A percentile compares a stretch with the other conserved stretches of the same genome.
Conservation (phyloP, 2,329 filamentous ascomycete genomes). For the Graphiopsis chlorocephala region DNA sequence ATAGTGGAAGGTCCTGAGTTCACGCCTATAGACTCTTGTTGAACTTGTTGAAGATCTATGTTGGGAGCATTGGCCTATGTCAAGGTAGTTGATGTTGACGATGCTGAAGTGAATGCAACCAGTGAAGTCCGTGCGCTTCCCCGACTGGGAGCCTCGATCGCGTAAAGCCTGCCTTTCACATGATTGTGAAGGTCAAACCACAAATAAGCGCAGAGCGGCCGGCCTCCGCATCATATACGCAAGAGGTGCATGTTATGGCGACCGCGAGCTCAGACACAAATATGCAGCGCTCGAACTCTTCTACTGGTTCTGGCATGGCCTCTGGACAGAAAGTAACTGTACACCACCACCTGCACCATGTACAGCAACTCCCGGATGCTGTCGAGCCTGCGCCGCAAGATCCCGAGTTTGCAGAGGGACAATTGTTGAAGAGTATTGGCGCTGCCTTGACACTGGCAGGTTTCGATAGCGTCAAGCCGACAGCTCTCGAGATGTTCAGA, state of each 20-base stretch:
- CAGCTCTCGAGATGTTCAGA: constrained; percentile 57
- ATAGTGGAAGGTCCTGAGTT: neutral
- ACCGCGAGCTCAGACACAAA: neutral
- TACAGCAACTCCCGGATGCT: constrained; percentile 28
- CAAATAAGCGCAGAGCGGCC: neutral
- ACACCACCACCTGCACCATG: constrained; percentile 19
- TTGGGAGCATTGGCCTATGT: neutral
- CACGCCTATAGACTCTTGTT: neutral
- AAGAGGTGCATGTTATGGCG: neutral
- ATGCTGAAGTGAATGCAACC: neutral
- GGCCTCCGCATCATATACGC: neutral
- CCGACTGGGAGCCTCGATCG: neutral
- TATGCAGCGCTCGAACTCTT: constrained; percentile 5
- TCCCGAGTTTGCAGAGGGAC: constrained; percentile 52
- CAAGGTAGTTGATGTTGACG: neutral
- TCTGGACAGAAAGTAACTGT: neutral
- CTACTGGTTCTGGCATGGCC: neutral
- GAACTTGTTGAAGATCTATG: neutral
- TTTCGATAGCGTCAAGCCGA: constrained; percentile 54
- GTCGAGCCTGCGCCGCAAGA: constrained; percentile 44
- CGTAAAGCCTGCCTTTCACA: neutral
- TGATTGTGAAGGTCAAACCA: neutral
- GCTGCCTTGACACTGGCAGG: constrained; percentile 51
- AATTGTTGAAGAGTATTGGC: constrained; percentile 56
- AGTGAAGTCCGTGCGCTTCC: neutral